Evolutionary conservation across 495 filamentous ascomycete species (phyloP).

Genomic region (Neurospora sp.): DNA sequence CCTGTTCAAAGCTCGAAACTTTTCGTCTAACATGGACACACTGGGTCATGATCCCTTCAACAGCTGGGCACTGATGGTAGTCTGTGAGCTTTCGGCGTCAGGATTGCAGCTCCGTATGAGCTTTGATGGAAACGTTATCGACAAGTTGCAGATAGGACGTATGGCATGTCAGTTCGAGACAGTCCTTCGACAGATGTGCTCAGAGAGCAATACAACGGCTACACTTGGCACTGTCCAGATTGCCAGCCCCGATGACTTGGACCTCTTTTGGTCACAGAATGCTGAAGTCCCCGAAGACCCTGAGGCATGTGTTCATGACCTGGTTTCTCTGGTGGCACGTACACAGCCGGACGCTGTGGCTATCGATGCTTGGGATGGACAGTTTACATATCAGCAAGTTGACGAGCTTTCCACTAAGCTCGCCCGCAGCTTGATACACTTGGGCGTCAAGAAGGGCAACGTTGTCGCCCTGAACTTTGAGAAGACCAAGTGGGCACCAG

Average conservation of each 20-base stretch:
- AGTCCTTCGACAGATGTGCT: neutral
- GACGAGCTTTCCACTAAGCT: conserved; percentile 24
- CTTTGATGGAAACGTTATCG: neutral
- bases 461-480: conserved; percentile 46
- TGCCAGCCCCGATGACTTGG: neutral
- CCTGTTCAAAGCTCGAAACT: neutral
- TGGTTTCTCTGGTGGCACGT: conserved; percentile 50
- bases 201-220: neutral
- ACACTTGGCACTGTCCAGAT: neutral
- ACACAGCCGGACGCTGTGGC: conserved; percentile 42
- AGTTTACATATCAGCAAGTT: conserved; percentile 40
- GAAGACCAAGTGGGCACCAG: conserved; percentile 45
- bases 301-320: conserved; percentile 11
- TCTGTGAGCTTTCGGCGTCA: neutral
- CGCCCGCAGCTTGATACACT: conserved; percentile 26
- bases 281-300: neutral
- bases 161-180: neutral
- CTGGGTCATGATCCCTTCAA: neutral
- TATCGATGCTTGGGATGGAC: conserved; percentile 32
- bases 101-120: neutral
- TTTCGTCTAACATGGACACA: neutral
- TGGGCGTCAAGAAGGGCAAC: conserved; percentile 42
- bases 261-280: neutral
- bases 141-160: neutral
- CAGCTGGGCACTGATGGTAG: conserved; percentile 25